Base-by-base conservation (phyloP, 2,329 filamentous ascomycete genomes). In the Ophiocordyceps polyrhachis-furcata region DNA sequence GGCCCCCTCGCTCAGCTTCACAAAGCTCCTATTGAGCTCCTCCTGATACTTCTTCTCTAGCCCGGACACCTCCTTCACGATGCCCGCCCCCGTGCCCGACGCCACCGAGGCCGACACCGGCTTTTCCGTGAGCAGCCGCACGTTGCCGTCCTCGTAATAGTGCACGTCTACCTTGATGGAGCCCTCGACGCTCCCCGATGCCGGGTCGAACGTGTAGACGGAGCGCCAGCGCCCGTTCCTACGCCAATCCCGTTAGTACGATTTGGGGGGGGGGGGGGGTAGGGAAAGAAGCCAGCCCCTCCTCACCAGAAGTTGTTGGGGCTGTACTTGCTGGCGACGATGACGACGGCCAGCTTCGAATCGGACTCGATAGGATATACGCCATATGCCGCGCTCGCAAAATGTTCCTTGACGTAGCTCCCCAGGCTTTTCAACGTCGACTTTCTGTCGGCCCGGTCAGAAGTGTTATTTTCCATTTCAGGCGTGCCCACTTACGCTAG, bases 81-180 rank as follows among this genome's bases (percentile, higher is more conserved):
- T 74, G 32, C 79, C 82, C 0, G 74, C 72, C 8, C 78, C 80
- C 2, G 73, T 75, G 37, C 69, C 70, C 1, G 73, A 78, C 1
- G 76, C 62, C n/a, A 83, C 61, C 9, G 73, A 74, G 3, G 74
- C 61, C 1, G 70, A 70, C 13, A 89, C 61, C 12, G 81, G 69
- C 66, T 95, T 95, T 56, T 76, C 81, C n/a, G 91, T 95, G 50
- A 89, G 72, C 48, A 98, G 74, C 2, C 91, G 82, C 47, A 98
- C 91, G 59, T 98, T 98, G 49, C 91, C 91, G 59, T 98, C 93
- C 66, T 98, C 91, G 68, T 98, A 98, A 72, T 98, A 98, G 70
- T 98, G 91, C 44, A 98, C 89, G 54, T 96, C 88, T 45, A 95
- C 84, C 62, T 89, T 86, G 63, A 96, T 79, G 47, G 72, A 78